These are phyloP conservation scores for Patellifolia procumbens DNA, from an alignment of 179 eudicot genomes.

Conservation along the genomic window DNA sequence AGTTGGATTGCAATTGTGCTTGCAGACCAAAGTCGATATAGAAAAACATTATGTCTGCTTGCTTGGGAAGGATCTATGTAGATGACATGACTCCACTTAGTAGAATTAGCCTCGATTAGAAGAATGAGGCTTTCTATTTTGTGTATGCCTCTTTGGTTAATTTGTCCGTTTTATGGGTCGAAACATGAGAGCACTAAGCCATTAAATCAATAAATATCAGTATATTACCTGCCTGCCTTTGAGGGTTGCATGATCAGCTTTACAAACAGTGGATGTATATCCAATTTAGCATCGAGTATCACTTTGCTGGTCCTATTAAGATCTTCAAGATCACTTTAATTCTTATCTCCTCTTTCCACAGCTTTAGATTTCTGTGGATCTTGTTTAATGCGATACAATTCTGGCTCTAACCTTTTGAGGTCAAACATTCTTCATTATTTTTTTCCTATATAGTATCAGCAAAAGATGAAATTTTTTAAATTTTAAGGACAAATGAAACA, in stretches of 20 bases:
- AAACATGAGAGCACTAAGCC: not conserved
- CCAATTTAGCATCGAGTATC: slow-evolving; percentile 8
- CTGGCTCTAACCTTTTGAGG: not conserved
- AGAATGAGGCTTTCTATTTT: not conserved
- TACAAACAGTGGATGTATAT: not conserved
- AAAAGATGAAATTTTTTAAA: too few species aligned
- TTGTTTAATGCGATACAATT: not conserved
- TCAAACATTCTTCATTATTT: not conserved
- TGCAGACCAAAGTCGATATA: not conserved
- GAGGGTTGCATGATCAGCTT: not conserved
- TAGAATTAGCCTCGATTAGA: not conserved
- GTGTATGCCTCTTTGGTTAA: not conserved
- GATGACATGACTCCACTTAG: not conserved
- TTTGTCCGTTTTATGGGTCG: not conserved
- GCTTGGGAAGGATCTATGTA: not conserved
- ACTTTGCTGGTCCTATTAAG: slow-evolving; percentile 2
- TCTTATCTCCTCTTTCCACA: slow-evolving; percentile 8
- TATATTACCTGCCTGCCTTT: not conserved
- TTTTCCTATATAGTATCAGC: not conserved
- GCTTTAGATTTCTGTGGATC: slow-evolving; percentile 4
- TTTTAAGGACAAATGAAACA: too few species aligned
- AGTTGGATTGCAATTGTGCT: not conserved
- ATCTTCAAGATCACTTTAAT: not conserved
- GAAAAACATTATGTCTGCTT: not conserved
- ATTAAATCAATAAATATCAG: not conserved